Evolutionary conservation across 805 yeast species (phyloP).

Genomic region (Wickerhamomyces alni): DNA sequence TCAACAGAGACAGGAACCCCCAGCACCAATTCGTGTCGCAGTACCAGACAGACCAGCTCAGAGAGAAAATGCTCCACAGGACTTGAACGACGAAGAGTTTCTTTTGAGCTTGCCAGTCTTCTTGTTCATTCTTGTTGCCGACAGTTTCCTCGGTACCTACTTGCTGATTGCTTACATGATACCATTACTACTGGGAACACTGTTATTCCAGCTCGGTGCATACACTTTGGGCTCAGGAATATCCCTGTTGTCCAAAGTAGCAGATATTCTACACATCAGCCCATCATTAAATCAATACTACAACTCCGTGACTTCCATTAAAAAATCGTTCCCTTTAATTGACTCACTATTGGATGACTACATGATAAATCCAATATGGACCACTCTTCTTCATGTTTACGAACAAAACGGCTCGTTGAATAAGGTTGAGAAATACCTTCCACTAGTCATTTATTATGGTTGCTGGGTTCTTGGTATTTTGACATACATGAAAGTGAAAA

Average conservation of each 20-base stretch:
- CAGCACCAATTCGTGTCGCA: too few relatives aligned
- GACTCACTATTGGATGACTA: slow-evolving; percentile 1
- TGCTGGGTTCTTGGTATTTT: slow-evolving; percentile 23
- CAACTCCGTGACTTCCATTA: background rate
- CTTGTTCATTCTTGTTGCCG: slow-evolving; percentile 20
- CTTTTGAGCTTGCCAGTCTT: slow-evolving; percentile 10
- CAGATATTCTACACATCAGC: background rate
- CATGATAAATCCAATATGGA: slow-evolving; percentile 16
- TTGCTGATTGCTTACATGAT: slow-evolving; percentile 37
- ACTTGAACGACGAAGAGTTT: slow-evolving; percentile 12
- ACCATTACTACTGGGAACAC: slow-evolving; percentile 41
- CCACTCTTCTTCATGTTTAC: slow-evolving; percentile 16
- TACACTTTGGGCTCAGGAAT: slow-evolving; percentile 3
- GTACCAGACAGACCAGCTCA: background rate
- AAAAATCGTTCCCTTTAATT: slow-evolving; percentile 3
- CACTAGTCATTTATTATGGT: slow-evolving; percentile 31
- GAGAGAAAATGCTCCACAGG: too few relatives aligned
- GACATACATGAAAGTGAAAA: slow-evolving; percentile 26
- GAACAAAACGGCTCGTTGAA: slow-evolving; percentile 24
- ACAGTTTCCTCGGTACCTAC: slow-evolving; percentile 27
- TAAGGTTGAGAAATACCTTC: slow-evolving; percentile 31
- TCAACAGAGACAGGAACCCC: too few relatives aligned
- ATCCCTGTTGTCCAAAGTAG: slow-evolving; percentile 3
- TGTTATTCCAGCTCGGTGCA: slow-evolving; percentile 16
- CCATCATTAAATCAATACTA: background rate